Conservation (phyloP, 192 early-diverging fungal species). For the Podila clonocystis region DNA sequence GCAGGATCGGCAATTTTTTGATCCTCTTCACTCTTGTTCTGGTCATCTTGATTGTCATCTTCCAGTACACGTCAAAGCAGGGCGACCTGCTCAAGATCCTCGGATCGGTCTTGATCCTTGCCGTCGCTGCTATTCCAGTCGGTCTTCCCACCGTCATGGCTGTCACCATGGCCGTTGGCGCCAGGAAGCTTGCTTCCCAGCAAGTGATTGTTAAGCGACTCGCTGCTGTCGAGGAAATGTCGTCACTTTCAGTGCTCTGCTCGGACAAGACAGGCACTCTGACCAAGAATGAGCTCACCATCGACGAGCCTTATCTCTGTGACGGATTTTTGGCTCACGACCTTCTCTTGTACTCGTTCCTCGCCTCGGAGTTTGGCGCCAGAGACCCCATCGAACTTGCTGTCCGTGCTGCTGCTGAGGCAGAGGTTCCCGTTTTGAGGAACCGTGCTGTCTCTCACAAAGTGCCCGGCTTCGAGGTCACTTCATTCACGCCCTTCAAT, state of each 20-base stretch:
- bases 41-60: constrained; percentile 79
- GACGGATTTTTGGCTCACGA: constrained; percentile 77
- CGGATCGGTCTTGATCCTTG: constrained; percentile 80
- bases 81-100: constrained; percentile 69
- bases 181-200: constrained; percentile 85
- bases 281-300: constrained; percentile 90
- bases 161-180: constrained; percentile 95
- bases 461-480: constrained; percentile 92
- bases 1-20: constrained; percentile 92
- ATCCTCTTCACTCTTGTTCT: constrained; percentile 80
- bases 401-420: constrained; percentile 83
- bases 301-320: constrained; percentile 86
- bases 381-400: constrained; percentile 91
- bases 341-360: constrained; percentile 81
- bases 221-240: constrained; percentile 94
- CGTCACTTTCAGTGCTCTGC: constrained; percentile 87
- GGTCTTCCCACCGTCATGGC: constrained; percentile 94
- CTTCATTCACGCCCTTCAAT: constrained; percentile 88
- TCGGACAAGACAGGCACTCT: constrained; percentile 92
- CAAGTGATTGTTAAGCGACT: constrained; percentile 94
- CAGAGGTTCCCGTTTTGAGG: constrained; percentile 50
- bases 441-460: constrained; percentile 57
- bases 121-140: constrained; percentile 92
- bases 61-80: constrained; percentile 59
- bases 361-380: constrained; percentile 88